Evolutionary conservation across 176 grass and related monocot species (phyloP).

Genomic region (Musa beccarii): DNA sequence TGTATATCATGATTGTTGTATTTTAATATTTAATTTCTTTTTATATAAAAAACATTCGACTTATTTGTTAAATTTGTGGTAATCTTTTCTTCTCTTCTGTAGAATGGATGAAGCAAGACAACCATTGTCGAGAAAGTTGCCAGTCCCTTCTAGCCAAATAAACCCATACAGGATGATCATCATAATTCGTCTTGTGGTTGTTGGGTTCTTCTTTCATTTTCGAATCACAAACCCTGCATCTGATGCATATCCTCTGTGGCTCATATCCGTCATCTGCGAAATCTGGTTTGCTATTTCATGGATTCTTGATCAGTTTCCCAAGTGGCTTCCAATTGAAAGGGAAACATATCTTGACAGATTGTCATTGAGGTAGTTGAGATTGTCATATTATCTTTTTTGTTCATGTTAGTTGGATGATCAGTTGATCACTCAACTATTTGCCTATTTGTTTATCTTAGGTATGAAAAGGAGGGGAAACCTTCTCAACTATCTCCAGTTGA

Average conservation of each 20-base stretch:
- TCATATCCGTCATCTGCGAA: conserved; percentile 95
- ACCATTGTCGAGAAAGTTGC: conserved; percentile 76
- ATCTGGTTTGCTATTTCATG: conserved; percentile 96
- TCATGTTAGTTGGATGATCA: background rate
- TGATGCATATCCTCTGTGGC: conserved; percentile 85
- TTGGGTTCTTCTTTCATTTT: conserved; percentile 96
- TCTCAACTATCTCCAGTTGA: conserved; percentile 69
- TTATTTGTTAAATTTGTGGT: background rate
- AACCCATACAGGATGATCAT: conserved; percentile 95
- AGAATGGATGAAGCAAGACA: conserved; percentile 97
- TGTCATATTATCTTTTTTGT: background rate
- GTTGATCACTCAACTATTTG: background rate
- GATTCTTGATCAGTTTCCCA: conserved; percentile 97
- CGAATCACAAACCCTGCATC: conserved; percentile 59
- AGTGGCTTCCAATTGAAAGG: conserved; percentile 88
- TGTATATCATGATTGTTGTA: background rate
- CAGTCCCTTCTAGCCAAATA: conserved; percentile 72
- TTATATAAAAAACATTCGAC: background rate
- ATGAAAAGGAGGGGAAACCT: conserved; percentile 72
- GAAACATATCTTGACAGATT: conserved; percentile 92
- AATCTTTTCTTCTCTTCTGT: background rate
- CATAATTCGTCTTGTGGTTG: conserved; percentile 75
- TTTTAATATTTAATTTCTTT: background rate
- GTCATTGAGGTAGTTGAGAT: conserved; percentile 59
- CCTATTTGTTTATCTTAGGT: conserved; percentile 28